phyloP scores from a whole-genome alignment of 2,329 filamentous ascomycete genomes.

The Ascochyta lentis region DNA sequence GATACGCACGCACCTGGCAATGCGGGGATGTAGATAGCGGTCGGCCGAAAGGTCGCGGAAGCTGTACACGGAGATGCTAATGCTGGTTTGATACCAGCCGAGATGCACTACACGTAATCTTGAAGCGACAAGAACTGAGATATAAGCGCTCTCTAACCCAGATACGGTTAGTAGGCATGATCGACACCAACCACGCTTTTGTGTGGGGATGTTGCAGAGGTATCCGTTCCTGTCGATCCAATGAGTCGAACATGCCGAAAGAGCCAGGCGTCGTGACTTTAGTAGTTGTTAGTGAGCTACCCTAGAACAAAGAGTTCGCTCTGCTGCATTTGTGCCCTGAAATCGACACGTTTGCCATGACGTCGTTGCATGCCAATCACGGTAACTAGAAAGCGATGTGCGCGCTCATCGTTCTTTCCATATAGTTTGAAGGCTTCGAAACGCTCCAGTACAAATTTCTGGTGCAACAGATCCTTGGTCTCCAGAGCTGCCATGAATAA shows the following conservation, averaged over 20 bases:
- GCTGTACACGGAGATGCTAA: neutral
- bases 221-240: no score
- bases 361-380: constrained; percentile 29
- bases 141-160: constrained; percentile 8
- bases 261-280: neutral
- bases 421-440: constrained; percentile 40
- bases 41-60: neutral
- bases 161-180: neutral
- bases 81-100: neutral
- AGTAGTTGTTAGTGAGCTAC: neutral
- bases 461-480: constrained; percentile 43
- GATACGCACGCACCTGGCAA: neutral
- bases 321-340: constrained; percentile 14
- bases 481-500: constrained; percentile 48
- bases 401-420: constrained; percentile 45
- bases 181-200: neutral
- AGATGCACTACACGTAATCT: neutral
- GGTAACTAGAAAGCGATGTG: constrained; percentile 34
- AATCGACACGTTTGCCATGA: constrained; percentile 16
- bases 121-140: neutral
- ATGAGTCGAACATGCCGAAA: neutral
- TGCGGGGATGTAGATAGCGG: constrained; percentile 2
- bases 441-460: constrained; percentile 45
- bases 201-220: no score
- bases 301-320: constrained; percentile 13